Base-by-base conservation (phyloP, 225 moss, liverwort and hornwort genomes). In the Takakia lepidozioides region DNA sequence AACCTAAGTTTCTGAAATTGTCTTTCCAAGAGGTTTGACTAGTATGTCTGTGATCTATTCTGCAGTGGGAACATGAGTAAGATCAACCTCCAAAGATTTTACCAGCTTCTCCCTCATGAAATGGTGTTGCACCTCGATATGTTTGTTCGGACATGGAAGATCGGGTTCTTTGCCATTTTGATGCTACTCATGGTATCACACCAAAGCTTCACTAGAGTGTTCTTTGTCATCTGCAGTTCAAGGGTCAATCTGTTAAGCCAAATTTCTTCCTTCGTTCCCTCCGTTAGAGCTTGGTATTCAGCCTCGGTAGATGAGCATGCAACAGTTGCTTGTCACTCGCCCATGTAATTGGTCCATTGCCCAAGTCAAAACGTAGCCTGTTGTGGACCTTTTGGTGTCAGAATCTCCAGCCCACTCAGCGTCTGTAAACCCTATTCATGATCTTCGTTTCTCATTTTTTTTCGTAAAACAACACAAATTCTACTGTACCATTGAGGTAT, bases 191-290 rank as follows among this genome's bases (percentile, higher is more conserved):
- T 21, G 46, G 17, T 23, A 25, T 47, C 46, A 47, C 46, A 47
- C 8, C 25, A 23, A 21, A 47, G 14, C 9, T 21, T 21, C 16
- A 25, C 25, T 7, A n/a, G n/a, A n/a, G n/a, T n/a, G n/a, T n/a
- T n/a, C n/a, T n/a, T n/a, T 21, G 46, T 47, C 14, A 8, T 2
- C 3, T 2, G 17, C 14, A 25, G 8, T 47, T 25, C 25, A 13
- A 13, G 2, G 17, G 22, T 6, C 20, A 21, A 47, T 18, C 22
- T 6, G 46, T 25, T 13, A 2, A 47, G 46, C 19, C 22, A 21
- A 23, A 47, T 21, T 4, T n/a, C 46, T 21, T 47, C 46, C 19
- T 47, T 47, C 17, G 21, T 21, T n/a, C 46, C n/a, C n/a, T n/a
- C n/a, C n/a, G n/a, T n/a, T n/a, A n/a, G n/a, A n/a, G n/a, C n/a